Evolutionary conservation across 148 eudicot species (phyloP).

Genomic region (Chenopodium suecicum): DNA sequence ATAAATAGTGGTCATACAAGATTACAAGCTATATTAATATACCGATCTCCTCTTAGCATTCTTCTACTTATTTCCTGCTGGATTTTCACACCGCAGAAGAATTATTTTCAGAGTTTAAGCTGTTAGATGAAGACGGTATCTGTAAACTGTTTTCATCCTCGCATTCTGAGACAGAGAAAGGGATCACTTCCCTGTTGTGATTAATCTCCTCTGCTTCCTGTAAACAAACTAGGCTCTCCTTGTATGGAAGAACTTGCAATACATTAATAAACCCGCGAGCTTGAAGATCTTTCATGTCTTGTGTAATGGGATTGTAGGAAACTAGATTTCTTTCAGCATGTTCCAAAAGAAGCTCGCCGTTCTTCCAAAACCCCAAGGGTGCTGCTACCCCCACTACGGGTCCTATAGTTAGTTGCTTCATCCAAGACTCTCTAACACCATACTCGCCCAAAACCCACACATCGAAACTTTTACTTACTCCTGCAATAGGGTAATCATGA

Average conservation of each 20-base stretch:
- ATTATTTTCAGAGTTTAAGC: not conserved
- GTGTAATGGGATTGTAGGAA: constrained; percentile 21
- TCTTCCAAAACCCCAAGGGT: constrained; percentile 26
- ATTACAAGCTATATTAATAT: not conserved
- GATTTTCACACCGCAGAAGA: not conserved
- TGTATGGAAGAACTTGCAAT: constrained; percentile 28
- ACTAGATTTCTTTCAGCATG: constrained; percentile 16
- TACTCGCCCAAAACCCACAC: constrained; percentile 37
- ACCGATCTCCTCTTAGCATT: no score
- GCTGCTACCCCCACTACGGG: constrained; percentile 19
- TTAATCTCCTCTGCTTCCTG: not conserved
- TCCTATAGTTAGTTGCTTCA: constrained; percentile 29
- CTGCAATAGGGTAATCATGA: constrained; percentile 33
- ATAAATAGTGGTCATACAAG: not conserved
- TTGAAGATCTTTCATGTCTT: constrained; percentile 15
- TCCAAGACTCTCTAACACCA: constrained; percentile 30
- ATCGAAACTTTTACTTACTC: constrained; percentile 26
- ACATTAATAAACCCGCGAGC: not conserved
- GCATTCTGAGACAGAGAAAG: constrained; percentile 15
- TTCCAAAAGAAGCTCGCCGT: constrained; percentile 29
- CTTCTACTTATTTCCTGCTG: not conserved
- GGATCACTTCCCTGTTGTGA: not conserved
- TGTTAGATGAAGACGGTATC: not conserved
- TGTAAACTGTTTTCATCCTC: not conserved
- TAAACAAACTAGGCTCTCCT: constrained; percentile 26